Evolutionary conservation across 163 green algal species (phyloP).

Genomic region (Smithsoniella earleae): DNA sequence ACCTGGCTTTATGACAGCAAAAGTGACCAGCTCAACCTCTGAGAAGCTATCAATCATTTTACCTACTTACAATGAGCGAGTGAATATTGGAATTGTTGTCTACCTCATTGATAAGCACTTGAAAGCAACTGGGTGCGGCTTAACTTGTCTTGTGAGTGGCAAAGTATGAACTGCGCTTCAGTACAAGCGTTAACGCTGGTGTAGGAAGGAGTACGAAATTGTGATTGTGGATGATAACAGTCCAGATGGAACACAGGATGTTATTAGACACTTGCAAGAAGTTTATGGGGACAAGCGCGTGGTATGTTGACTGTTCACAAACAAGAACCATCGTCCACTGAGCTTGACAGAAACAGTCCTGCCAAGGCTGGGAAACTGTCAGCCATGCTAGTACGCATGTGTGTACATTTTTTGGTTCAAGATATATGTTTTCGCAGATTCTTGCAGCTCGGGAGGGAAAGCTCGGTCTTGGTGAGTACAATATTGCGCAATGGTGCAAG

Average conservation of each 20-base stretch:
- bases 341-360: slow-evolving; percentile 27
- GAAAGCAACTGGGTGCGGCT: slow-evolving; percentile 37
- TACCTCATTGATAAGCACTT: slow-evolving; percentile 64
- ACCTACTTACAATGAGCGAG: slow-evolving; percentile 92
- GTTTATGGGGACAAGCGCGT: slow-evolving; percentile 59
- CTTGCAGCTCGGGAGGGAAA: slow-evolving; percentile 54
- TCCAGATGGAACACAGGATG: slow-evolving; percentile 82
- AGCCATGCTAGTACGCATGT: too few species aligned
- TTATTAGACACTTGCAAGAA: slow-evolving; percentile 55
- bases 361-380: background rate
- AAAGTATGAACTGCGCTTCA: too few species aligned
- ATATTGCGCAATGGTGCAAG: too few species aligned
- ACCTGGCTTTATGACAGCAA: too few species aligned
- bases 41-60: slow-evolving; percentile 48
- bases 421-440: slow-evolving; percentile 24
- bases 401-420: too few species aligned
- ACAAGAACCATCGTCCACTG: background rate
- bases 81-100: slow-evolving; percentile 81
- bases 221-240: slow-evolving; percentile 91
- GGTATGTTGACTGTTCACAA: too few species aligned
- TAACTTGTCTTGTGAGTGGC: too few species aligned
- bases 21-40: background rate
- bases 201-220: slow-evolving; percentile 68
- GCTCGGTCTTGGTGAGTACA: slow-evolving; percentile 72
- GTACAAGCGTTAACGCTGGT: too few species aligned